These are phyloP conservation scores for Debaryomyces sp. DNA, from an alignment of 1,139 yeast species.

Conservation along the genomic window DNA sequence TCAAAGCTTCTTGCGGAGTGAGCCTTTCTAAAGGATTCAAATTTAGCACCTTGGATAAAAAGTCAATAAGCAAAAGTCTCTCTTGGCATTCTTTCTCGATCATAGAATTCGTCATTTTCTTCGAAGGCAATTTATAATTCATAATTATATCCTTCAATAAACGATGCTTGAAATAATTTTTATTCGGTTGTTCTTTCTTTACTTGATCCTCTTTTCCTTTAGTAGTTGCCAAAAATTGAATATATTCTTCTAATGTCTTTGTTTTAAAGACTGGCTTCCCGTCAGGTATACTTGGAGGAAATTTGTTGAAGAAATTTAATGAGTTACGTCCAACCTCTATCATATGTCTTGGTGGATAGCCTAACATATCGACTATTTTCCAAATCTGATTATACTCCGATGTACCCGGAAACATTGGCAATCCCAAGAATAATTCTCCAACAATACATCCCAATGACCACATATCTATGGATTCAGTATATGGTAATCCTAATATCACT, in stretches of 20 bases:
- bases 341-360: slow-evolving; percentile 95
- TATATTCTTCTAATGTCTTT: slow-evolving; percentile 40
- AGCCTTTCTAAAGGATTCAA: slow-evolving; percentile 92
- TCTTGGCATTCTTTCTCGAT: slow-evolving; percentile 74
- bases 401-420: slow-evolving; percentile 94
- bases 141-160: slow-evolving; percentile 72
- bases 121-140: slow-evolving; percentile 73
- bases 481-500: slow-evolving; percentile 87
- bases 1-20: slow-evolving; percentile 93
- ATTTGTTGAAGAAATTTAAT: slow-evolving; percentile 63
- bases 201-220: slow-evolving; percentile 52
- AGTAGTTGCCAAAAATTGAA: slow-evolving; percentile 35
- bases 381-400: slow-evolving; percentile 90
- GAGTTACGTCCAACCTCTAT: slow-evolving; percentile 92
- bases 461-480: slow-evolving; percentile 92
- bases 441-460: slow-evolving; percentile 98
- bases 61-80: slow-evolving; percentile 73
- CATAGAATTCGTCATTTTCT: slow-evolving; percentile 66
- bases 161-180: slow-evolving; percentile 80
- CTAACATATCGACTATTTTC: slow-evolving; percentile 81
- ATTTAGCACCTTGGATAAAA: slow-evolving; percentile 74
- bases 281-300: slow-evolving; percentile 24
- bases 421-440: slow-evolving; percentile 89
- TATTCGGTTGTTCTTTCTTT: slow-evolving; percentile 74
- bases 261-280: slow-evolving; percentile 34